Base-by-base conservation (phyloP, 2,329 filamentous ascomycete species). In the Fusarium praegraminearum region DNA sequence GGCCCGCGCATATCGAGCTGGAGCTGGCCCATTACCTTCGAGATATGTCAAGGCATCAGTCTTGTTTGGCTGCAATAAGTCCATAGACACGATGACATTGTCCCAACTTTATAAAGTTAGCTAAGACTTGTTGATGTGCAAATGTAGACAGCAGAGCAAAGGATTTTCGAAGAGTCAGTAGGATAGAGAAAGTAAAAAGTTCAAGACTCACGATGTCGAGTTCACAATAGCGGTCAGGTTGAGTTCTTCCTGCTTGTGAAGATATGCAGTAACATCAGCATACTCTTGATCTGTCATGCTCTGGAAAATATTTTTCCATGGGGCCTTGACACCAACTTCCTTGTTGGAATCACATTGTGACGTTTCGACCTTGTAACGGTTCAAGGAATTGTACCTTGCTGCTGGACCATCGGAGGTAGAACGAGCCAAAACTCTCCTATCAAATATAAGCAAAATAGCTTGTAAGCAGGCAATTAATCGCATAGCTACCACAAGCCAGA, bases 21-120 rank as follows among this genome's bases (percentile, higher is more conserved):
- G 83, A 2, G 74, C 69, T 5, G 78, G 57, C 1, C 73, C 79
- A 9, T 71, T 65, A 3, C 76, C 77, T 33, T 85, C 82, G 3
- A 86, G 72, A 57, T 84, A 86, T 4, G 78, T 61, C 47, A 84
- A 57, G 0, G 79, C 81, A 59, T 84, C 83, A 0, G 83, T 83
- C 76, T 86, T 86, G 74, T 86, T 86, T 1, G 84, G 84, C 24
- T 74, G 68, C 52, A 85, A 74, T 1, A 81, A 64, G 70, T 85
- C 83, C 5, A 70, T 6, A 33, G 66, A 41, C n/a, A 70, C 57
- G 1, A 70, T 70, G 11, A 70, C 67, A 43, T 70, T 70, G 2
- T 70, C 67, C 67, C 67, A 70, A 10, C 66, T 70, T 15, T 2
- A 7, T 6, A 32, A 0, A 1, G 10, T 65, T 33, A 52, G 40